Evolutionary conservation across 345 rosid genomes (phyloP).

Genomic region (Populus simonii): DNA sequence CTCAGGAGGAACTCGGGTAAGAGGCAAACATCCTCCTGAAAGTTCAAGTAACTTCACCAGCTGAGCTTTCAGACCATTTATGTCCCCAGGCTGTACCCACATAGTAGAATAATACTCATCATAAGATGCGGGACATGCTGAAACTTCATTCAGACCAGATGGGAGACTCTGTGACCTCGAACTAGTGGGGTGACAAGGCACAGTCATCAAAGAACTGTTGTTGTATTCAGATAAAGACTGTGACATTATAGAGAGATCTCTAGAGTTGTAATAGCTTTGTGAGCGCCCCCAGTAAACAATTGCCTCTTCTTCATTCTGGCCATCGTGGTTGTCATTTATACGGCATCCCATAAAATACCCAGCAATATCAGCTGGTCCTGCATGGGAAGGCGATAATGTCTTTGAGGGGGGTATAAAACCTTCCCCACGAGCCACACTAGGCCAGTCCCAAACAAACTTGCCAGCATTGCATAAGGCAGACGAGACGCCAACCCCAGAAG

Average conservation of each 20-base stretch:
- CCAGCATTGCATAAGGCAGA: constrained; percentile 89
- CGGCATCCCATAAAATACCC: constrained; percentile 56
- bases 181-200: constrained; percentile 38
- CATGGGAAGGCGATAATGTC: constrained; percentile 42
- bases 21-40: constrained; percentile 77
- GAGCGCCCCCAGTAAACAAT: constrained; percentile 62
- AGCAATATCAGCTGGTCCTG: constrained; percentile 34
- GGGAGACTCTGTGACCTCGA: constrained; percentile 61
- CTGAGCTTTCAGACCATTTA: constrained; percentile 74
- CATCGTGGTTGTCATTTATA: constrained; percentile 42
- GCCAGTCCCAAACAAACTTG: constrained; percentile 97
- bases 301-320: constrained; percentile 67
- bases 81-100: constrained; percentile 95
- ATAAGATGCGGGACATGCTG: constrained; percentile 34
- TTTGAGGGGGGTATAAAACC: constrained; percentile 66
- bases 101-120: constrained; percentile 59
- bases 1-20: constrained; percentile 65
- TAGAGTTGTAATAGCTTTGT: constrained; percentile 52
- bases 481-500: constrained; percentile 76
- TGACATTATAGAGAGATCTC: constrained; percentile 54
- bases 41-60: constrained; percentile 78
- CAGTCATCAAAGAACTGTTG: constrained; percentile 28
- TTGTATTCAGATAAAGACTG: constrained; percentile 55
- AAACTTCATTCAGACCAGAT: constrained; percentile 45
- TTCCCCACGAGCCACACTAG: constrained; percentile 90